Percentiles rank a stretch among this genome's conserved stretches.
These are phyloP conservation scores for Candida sanyaensis DNA, from an alignment of 1,139 yeast genomes.

Conservation along the genomic window DNA sequence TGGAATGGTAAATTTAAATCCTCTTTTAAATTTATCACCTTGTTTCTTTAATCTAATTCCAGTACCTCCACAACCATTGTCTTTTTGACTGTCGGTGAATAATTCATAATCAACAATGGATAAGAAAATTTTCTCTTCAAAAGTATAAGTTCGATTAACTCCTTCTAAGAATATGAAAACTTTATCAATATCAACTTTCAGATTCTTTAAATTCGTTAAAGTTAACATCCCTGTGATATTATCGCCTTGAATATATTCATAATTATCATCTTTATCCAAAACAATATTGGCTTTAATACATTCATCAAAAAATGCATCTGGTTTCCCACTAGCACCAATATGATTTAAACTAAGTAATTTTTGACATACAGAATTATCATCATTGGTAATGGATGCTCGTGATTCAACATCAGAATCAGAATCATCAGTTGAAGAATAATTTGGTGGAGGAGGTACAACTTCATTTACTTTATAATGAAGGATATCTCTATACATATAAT, in stretches of 20 bases:
- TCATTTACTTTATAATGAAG: slow-evolving; percentile 5
- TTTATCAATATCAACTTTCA: slow-evolving; percentile 4
- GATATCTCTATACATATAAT: slow-evolving; percentile 12
- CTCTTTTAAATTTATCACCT: slow-evolving; percentile 1
- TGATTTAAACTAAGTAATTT: slow-evolving; percentile 2
- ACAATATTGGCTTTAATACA: neutral
- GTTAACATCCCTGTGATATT: slow-evolving; percentile 7
- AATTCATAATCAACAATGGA: slow-evolving; percentile 12
- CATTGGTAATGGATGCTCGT: neutral
- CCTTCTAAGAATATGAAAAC: slow-evolving; percentile 12
- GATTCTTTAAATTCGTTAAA: slow-evolving; percentile 2
- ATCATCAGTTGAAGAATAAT: slow-evolving; percentile 5
- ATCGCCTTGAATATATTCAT: slow-evolving; percentile 11
- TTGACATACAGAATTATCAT: slow-evolving; percentile 3
- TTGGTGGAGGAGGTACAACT: slow-evolving; percentile 7
- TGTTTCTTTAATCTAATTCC: neutral
- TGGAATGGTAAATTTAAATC: slow-evolving; percentile 10
- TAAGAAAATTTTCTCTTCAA: slow-evolving; percentile 5
- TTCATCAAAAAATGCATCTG: neutral
- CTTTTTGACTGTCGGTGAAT: neutral
- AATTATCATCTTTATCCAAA: neutral
- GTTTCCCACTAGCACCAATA: slow-evolving; percentile 1
- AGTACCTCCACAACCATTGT: neutral
- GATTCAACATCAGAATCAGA: neutral
- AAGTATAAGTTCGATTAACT: neutral